Base-by-base conservation (phyloP, 257 asterid species). In the Salvia splendens region DNA sequence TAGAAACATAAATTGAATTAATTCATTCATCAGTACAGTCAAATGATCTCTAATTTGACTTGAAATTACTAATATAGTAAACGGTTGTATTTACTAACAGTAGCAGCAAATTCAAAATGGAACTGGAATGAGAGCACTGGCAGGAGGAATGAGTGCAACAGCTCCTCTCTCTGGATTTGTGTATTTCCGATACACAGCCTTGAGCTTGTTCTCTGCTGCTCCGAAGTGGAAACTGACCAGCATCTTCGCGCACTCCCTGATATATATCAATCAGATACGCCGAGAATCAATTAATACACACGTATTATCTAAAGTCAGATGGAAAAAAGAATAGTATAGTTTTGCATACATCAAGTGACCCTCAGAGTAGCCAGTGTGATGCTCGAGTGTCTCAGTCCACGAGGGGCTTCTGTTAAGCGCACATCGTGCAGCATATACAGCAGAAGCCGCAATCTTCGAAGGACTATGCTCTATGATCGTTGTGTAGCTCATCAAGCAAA, bases 371-470 rank as follows among this genome's bases (percentile, higher is more conserved):
- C 96, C 84, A 0, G 91, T 92, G 63, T 92, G 80, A 76, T 92
- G 90, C 76, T 85, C 67, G 70, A 89, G 80, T 24, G 90, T 89
- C n/a, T 75, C 85, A 4, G 88, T 82, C 98, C 95, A 92, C 0
- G 45, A 46, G 9, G 95, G 95, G 47, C 56, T 64, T 82, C 67
- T 80, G 35, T 77, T 74, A 58, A 92, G 84, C 7, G 95, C 86
- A 75, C 85, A 77, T 5, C 96, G 87, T 4, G 96, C 96, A 10
- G 83, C 92, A 12, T 91, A 91, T 12, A 92, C 90, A 3, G 96
- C 86, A 50, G 98, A 69, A 50, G 98, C 98, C 9, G 95, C 81
- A 16, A 91, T 79, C 81, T 67, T 79, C 14, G 96, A 91, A 30
- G 92, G 87, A 75, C 78, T 72, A 77, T 73, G 67, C 28, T 47